phyloP scores from a whole-genome alignment of 345 rosid species.

The Fremontodendron californicum region DNA sequence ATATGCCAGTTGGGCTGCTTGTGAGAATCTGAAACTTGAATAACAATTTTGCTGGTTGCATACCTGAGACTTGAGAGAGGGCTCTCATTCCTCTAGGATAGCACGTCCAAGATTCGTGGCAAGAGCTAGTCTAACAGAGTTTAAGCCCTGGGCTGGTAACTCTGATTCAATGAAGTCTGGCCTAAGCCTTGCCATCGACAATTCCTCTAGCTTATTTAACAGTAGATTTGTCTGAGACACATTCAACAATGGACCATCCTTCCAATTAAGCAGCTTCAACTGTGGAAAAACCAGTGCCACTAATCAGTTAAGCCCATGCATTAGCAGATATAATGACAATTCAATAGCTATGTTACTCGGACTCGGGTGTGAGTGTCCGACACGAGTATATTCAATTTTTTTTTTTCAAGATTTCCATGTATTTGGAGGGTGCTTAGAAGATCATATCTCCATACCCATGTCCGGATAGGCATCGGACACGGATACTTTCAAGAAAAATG shows the following conservation, averaged over 20 bases:
- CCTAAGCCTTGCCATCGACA: slow-evolving; percentile 64
- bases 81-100: slow-evolving; percentile 52
- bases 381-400: too few relatives aligned
- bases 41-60: background rate
- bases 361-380: too few relatives aligned
- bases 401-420: too few relatives aligned
- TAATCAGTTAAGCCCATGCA: background rate
- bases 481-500: too few relatives aligned
- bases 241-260: slow-evolving; percentile 56
- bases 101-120: slow-evolving; percentile 88
- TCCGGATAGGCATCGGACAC: too few relatives aligned
- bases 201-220: slow-evolving; percentile 78
- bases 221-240: slow-evolving; percentile 65
- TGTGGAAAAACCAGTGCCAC: slow-evolving; percentile 23
- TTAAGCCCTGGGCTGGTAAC: slow-evolving; percentile 56
- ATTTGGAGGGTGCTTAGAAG: too few relatives aligned
- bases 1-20: background rate
- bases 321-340: background rate
- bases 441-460: too few relatives aligned
- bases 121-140: slow-evolving; percentile 72
- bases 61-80: background rate
- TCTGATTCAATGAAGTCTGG: slow-evolving; percentile 65
- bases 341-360: too few relatives aligned
- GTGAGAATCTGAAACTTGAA: background rate
- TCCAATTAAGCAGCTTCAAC: slow-evolving; percentile 82